Conservation (phyloP, 2,329 filamentous ascomycete species). For the Trichoderma guizhouense region DNA sequence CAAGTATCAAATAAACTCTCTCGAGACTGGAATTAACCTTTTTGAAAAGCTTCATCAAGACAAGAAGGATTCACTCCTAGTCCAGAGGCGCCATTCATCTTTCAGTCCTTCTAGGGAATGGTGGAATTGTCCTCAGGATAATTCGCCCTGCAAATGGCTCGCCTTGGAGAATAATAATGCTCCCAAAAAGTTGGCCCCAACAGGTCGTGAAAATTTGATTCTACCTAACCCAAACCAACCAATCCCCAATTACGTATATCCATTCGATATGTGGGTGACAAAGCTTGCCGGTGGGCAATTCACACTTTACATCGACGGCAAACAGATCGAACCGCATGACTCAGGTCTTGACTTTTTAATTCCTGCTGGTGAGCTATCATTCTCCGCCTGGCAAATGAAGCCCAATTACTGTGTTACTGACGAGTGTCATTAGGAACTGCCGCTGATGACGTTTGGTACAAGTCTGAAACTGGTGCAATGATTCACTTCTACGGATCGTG, state of each 20-base stretch:
- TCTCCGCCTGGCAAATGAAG: neutral
- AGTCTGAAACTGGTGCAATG: neutral
- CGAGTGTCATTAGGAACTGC: neutral
- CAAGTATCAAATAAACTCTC: neutral
- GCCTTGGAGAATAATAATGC: neutral
- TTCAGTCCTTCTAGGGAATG: neutral
- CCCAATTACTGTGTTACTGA: neutral
- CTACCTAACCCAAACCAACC: conserved; percentile 2
- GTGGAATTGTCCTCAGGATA: neutral
- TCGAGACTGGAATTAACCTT: neutral
- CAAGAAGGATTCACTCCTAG: neutral
- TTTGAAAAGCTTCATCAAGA: neutral
- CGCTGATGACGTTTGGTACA: neutral
- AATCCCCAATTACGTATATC: neutral
- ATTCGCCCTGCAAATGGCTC: conserved; percentile 2
- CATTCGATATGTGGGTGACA: conserved; percentile 5
- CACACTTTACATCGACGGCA: neutral
- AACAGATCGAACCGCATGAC: neutral
- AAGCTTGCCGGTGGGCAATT: neutral
- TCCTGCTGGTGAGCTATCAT: neutral
- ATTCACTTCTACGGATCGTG: conserved; percentile 4
- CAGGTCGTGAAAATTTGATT: neutral
- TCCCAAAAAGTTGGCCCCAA: neutral
- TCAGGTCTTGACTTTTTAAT: neutral
- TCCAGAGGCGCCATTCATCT: neutral